Base-by-base conservation (phyloP, 768 basidiomycete species). In the Tulasnella sp. region DNA sequence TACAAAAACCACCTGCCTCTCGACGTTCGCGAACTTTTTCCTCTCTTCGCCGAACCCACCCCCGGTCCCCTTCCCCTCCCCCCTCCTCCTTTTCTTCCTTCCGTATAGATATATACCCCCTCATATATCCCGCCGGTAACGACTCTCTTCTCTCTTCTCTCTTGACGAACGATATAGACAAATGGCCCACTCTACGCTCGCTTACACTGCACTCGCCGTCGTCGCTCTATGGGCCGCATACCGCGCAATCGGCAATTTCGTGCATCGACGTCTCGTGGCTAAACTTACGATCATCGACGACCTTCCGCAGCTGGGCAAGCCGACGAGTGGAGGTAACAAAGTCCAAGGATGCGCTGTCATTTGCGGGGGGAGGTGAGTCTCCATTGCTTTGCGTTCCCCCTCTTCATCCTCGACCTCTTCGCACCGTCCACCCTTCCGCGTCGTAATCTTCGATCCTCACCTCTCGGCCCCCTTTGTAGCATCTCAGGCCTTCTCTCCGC, bases 401-500 rank as follows among this genome's bases (percentile, higher is more conserved):
- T 16, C 16, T 40, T 40, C 40, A 40, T 40, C 16, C 8, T 40
- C 40, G 8, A 7, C 47, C n/a, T 52, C 47, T 19, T 26, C n/a
- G 19, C 19, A 19, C 47, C n/a, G 26, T 44, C 42, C 42, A 7
- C 42, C 44, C 44, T 67, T 37, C 17, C 37, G 26, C 63, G 35
- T 67, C 14, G 26, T 36, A 40, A 40, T 40, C 14, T 35, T 65
- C 29, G 37, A 34, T 37, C 66, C 26, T 17, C 36, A 17, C 35
- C 39, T 14, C 37, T 40, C 34, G 26, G 19, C 41, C 37, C 26
- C 36, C 29, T 32, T 37, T 42, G 22, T 36, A 70, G 69, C 69
- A 44, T 70, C 26, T 41, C 69, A 2, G 69, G 69, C 34, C 69
- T 70, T 44, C 44, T 70, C 36, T 40, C 69, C n/a, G 69, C 69